Evolutionary conservation across 331 rosid species (phyloP), one percentile per base, ranked within the genome.

Genomic region (Ulmus americana): DNA sequence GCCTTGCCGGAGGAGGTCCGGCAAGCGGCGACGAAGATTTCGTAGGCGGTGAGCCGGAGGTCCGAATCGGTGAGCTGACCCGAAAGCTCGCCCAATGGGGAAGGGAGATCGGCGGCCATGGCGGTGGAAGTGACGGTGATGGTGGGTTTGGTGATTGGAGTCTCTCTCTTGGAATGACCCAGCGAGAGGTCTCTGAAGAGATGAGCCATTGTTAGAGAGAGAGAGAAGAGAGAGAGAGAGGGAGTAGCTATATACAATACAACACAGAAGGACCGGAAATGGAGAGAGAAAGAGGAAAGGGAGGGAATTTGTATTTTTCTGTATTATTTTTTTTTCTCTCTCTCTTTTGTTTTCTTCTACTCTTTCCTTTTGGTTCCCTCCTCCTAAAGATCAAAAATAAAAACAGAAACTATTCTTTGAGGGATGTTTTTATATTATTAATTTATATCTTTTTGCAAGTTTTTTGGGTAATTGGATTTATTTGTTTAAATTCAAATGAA

Each of bases 21-120:
- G 74, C 99, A 94, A 0, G 81, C 95, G 61, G 99, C 95, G 49
- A 94, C 84, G 84, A 94, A 94, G 97, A 94, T 87, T 97, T 94
- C 98, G 84, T 76, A 94, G 12, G 98, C 91, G 38, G 86, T 89
- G 61, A 87, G 80, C 1, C 95, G 68, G 65, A 94, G 95, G n/a
- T 94, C 95, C 22, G 90, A 74, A 60, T 85, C 91, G 74, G 91
- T 65, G 82, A 94, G 95, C 18, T 69, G 82, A 49, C 77, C 54
- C 11, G 90, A 62, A 44, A 92, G 90, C 61, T 85, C 82, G 63
- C 97, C 97, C 7, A 94, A 74, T 10, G 98, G 97, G n/a, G 98
- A 89, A 0, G 95, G 91, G 10, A 94, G 98, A 80, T 80, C 81
- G 54, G 80, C 72, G 71, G 77, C 75, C 41, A 39, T 14, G 35